Percentiles rank a stretch among this genome's conserved stretches.
Evolutionary conservation across 768 basidiomycete genomes (phyloP).

Genomic region (Calocera viscosa): DNA sequence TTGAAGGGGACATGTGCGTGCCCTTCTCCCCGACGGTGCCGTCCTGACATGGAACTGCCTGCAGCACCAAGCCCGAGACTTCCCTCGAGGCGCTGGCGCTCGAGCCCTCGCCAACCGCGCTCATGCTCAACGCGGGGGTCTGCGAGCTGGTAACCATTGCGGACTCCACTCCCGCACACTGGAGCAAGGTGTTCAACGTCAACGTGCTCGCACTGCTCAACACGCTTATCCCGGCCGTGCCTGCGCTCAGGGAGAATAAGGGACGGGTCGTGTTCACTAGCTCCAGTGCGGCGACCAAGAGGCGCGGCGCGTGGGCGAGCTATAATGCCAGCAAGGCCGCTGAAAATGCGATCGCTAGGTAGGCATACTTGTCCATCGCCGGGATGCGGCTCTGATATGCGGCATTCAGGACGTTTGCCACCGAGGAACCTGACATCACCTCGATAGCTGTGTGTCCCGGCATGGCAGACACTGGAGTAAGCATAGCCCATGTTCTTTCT

Average conservation of each 20-base stretch:
- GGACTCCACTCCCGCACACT: neutral
- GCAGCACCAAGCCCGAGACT: neutral
- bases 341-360: slow-evolving; percentile 76
- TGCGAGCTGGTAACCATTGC: neutral
- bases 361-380: neutral
- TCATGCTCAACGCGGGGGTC: slow-evolving; percentile 3
- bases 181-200: slow-evolving; percentile 44
- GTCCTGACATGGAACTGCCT: neutral
- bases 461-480: slow-evolving; percentile 54
- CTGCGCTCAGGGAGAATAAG: slow-evolving; percentile 43
- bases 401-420: slow-evolving; percentile 57
- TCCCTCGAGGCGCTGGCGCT: neutral
- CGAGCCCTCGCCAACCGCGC: slow-evolving; percentile 4
- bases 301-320: slow-evolving; percentile 59
- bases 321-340: slow-evolving; percentile 82
- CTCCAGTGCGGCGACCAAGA: slow-evolving; percentile 68
- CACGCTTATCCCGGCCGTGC: slow-evolving; percentile 53
- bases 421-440: slow-evolving; percentile 63
- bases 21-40: neutral
- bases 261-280: slow-evolving; percentile 72
- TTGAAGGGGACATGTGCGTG: slow-evolving; percentile 59
- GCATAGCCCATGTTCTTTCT: neutral
- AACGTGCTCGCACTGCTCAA: slow-evolving; percentile 79
- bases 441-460: slow-evolving; percentile 77
- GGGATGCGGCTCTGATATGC: neutral